These are phyloP conservation scores for Aureobasidium musti DNA, from an alignment of 2,329 filamentous ascomycete species.

Conservation along the genomic window DNA sequence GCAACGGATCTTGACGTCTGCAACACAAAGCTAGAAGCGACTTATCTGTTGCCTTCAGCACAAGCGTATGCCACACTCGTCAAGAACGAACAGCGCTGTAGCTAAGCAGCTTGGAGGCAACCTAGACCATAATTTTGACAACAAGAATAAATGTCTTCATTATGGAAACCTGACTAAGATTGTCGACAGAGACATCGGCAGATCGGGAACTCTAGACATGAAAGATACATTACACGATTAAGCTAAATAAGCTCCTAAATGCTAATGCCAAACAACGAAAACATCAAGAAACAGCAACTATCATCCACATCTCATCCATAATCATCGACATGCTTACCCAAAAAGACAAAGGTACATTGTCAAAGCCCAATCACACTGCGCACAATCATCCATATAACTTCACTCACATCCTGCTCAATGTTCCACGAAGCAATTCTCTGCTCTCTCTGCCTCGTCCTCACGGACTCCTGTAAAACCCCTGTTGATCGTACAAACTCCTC, in stretches of 20 bases:
- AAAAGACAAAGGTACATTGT: not conserved
- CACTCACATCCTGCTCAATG: not conserved
- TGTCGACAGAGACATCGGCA: too few relatives aligned
- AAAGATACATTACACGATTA: not conserved
- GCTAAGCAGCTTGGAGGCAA: too few relatives aligned
- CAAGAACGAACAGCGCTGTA: too few relatives aligned
- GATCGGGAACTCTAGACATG: too few relatives aligned
- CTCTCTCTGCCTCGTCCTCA: not conserved
- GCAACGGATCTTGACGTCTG: not conserved
- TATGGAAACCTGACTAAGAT: too few relatives aligned
- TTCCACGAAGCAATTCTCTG: not conserved
- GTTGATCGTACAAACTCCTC: conserved; percentile 4
- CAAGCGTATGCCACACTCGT: too few relatives aligned
- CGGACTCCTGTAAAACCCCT: conserved; percentile 13
- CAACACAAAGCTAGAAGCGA: too few relatives aligned
- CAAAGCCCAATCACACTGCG: conserved; percentile 7
- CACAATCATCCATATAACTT: conserved; percentile 9
- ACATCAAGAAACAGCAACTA: not conserved
- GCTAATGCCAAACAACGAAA: too few relatives aligned
- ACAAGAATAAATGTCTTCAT: too few relatives aligned
- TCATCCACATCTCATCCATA: not conserved
- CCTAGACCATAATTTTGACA: too few relatives aligned
- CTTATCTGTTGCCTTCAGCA: too few relatives aligned
- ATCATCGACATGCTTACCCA: not conserved
- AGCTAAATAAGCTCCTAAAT: not conserved